Evolutionary conservation across 2,329 filamentous ascomycete species (phyloP), one percentile per base, ranked within the genome.

Genomic region (Tetracladium maxilliforme): DNA sequence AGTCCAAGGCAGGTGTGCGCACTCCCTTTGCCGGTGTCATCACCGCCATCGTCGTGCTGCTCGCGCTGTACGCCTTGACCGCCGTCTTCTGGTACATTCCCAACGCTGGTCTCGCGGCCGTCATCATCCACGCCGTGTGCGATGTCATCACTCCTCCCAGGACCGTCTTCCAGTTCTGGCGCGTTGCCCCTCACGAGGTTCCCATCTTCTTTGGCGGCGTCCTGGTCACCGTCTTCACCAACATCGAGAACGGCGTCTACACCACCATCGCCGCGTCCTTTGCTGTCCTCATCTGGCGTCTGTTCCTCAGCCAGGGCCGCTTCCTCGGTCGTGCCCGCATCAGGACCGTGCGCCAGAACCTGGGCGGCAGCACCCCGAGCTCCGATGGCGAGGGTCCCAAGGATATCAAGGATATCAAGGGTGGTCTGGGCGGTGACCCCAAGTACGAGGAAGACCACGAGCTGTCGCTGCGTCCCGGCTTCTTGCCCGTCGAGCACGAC

Each of bases 31-130:
- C 76, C 16, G 79, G 81, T 46, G 60, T 83, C 14, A 80, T 87
- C 37, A 87, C 79, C 16, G 80, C 78, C 1, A 30, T 79, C 15
- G 66, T 90, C 6, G 73, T 90, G 2, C 57, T 87, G 1, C 56
- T 90, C 7, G 78, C 80, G 5, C 70, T 87, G 30, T 87, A 90
- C 37, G 79, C 71, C 5, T 54, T 90, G 15, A 74, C 80, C 0
- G 69, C 70, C 0, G 70, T 86, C 16, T 87, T 90, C 56, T 84
- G 69, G 56, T 87, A 78, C 47, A 87, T 90, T 28, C 79, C 81
- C 0, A 72, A 63, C 28, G 64, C 78, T 2, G 62, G 69, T 2
- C 60, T 90, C 6, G 63, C 78, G 1, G 81, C 69, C 14, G 67
- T 90, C 37, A 87, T 90, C 38, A 84, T 90, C 33, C 81, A 90